Evolutionary conservation across 169 alveolate species (phyloP).

Genomic region (Plasmodium chabaudi): DNA sequence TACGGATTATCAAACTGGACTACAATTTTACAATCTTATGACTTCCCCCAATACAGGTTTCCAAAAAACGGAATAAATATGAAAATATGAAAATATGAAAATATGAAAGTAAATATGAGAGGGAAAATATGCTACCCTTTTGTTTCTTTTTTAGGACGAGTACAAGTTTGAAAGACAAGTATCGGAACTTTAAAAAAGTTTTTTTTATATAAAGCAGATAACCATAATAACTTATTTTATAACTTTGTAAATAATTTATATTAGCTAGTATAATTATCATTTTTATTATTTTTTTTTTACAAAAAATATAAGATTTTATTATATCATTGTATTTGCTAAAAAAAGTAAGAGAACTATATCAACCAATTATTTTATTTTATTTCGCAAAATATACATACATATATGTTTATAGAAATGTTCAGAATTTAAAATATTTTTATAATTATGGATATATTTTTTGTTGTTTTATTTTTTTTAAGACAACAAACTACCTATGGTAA

Average conservation of each 20-base stretch:
- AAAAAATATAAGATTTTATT: no score
- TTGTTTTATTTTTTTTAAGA: no score
- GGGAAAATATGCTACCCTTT: background rate
- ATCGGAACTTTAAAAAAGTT: conserved; percentile 45
- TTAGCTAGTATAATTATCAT: background rate
- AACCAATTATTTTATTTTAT: no score
- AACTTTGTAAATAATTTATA: background rate
- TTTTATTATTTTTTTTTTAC: no score
- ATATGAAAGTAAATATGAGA: background rate
- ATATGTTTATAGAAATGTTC: background rate
- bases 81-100: no score
- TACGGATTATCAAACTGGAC: conserved; percentile 55
- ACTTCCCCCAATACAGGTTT: conserved; percentile 36
- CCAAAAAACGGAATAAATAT: no score
- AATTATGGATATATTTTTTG: no score
- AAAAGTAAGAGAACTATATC: no score
- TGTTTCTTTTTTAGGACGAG: conserved; percentile 13
- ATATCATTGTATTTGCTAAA: no score
- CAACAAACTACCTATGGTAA: no score
- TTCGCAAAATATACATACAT: background rate
- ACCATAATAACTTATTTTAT: background rate
- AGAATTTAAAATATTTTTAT: background rate
- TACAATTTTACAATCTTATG: conserved; percentile 27
- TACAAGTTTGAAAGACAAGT: conserved; percentile 43
- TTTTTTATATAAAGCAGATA: conserved; percentile 34